phyloP scores from a whole-genome alignment of 768 basidiomycete genomes.

The Amanita muscaria region DNA sequence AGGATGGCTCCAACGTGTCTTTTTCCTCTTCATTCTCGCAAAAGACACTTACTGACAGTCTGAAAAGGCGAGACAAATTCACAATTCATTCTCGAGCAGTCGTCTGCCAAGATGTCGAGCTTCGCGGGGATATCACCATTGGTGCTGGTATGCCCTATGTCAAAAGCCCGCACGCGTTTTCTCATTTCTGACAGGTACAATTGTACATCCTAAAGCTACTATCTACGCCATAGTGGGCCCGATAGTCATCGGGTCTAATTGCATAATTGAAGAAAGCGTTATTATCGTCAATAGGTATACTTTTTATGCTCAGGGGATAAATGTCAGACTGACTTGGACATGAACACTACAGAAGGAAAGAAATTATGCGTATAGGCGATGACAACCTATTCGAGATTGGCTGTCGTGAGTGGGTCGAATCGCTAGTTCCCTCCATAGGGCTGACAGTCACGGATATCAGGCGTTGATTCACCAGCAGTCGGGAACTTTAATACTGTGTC shows the following conservation, averaged over 20 bases:
- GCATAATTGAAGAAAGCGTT: constrained; percentile 87
- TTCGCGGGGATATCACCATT: constrained; percentile 91
- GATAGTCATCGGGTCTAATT: constrained; percentile 80
- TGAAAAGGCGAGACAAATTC: constrained; percentile 71
- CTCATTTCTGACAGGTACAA: constrained; percentile 42
- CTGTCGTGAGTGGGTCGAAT: constrained; percentile 53
- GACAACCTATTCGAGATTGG: constrained; percentile 93
- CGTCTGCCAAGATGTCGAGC: constrained; percentile 88
- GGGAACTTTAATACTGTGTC: constrained; percentile 84
- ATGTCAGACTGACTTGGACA: background rate
- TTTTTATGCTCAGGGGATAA: background rate
- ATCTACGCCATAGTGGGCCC: constrained; percentile 88
- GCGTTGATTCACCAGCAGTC: constrained; percentile 78
- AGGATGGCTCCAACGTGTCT: constrained; percentile 32
- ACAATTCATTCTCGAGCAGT: constrained; percentile 87
- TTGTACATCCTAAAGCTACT: constrained; percentile 91
- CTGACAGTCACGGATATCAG: constrained; percentile 30
- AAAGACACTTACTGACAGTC: constrained; percentile 6
- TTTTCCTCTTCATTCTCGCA: constrained; percentile 5
- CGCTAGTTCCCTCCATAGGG: background rate
- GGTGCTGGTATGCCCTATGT: constrained; percentile 49
- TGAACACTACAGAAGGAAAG: constrained; percentile 50
- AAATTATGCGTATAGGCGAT: constrained; percentile 89
- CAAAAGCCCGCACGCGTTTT: background rate
- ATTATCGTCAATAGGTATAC: constrained; percentile 80